Conservation (phyloP, 257 asterid genomes). For the Jacaranda copaia region DNA sequence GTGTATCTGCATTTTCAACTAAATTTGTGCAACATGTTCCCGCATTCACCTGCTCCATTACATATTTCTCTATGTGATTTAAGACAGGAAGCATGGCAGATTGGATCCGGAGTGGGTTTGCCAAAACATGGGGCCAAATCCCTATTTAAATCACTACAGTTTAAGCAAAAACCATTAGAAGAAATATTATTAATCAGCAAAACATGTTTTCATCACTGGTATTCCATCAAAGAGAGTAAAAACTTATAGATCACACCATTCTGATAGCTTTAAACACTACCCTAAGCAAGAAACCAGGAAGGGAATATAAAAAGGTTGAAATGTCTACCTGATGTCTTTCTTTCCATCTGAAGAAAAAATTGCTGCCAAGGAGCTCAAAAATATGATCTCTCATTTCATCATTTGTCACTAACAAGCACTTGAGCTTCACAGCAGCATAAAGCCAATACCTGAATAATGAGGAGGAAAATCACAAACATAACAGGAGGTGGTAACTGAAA, state of each 20-base stretch:
- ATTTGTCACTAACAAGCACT: constrained; percentile 90
- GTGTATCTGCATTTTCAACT: too few relatives aligned
- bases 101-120: too few relatives aligned
- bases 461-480: neutral
- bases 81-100: too few relatives aligned
- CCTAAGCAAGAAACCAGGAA: neutral
- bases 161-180: too few relatives aligned
- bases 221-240: neutral
- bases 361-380: constrained; percentile 93
- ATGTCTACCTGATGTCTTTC: constrained; percentile 87
- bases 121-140: too few relatives aligned
- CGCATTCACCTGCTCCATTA: too few relatives aligned
- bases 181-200: too few relatives aligned
- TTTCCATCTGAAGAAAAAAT: constrained; percentile 83
- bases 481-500: neutral
- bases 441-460: constrained; percentile 85
- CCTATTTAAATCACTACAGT: too few relatives aligned
- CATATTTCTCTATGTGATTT: too few relatives aligned
- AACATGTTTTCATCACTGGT: neutral
- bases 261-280: neutral
- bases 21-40: too few relatives aligned
- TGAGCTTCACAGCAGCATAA: constrained; percentile 83
- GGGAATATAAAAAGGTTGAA: neutral
- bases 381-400: constrained; percentile 99
- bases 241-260: neutral